Percentiles rank a stretch among this genome's conserved stretches.
These are phyloP conservation scores for Diaporthe sp. DNA, from an alignment of 2,329 filamentous ascomycete genomes.

Conservation along the genomic window DNA sequence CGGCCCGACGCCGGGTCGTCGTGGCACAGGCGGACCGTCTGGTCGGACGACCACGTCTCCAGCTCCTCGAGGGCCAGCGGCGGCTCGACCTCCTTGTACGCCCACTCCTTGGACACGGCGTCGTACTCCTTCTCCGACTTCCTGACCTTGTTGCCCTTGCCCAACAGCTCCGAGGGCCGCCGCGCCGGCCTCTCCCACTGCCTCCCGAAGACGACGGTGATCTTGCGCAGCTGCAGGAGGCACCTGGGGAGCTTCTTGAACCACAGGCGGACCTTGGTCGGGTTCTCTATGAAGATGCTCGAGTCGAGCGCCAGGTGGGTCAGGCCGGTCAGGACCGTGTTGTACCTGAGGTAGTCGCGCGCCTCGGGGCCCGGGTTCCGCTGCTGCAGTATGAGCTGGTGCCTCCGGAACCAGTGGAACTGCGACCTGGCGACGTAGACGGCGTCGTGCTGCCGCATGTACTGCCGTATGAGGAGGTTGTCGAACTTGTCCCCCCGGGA, in stretches of 20 bases:
- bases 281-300: slow-evolving; percentile 10
- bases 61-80: slow-evolving; percentile 24
- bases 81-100: slow-evolving; percentile 10
- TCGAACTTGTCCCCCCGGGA: background rate
- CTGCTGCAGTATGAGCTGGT: slow-evolving; percentile 17
- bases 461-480: slow-evolving; percentile 7
- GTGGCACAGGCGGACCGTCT: slow-evolving; percentile 1
- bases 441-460: slow-evolving; percentile 9
- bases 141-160: slow-evolving; percentile 3
- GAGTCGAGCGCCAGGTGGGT: slow-evolving; percentile 28
- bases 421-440: slow-evolving; percentile 27
- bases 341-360: slow-evolving; percentile 22
- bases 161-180: background rate
- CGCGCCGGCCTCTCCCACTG: slow-evolving; percentile 9
- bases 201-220: slow-evolving; percentile 27
- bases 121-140: slow-evolving; percentile 1
- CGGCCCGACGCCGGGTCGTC: slow-evolving; percentile 15
- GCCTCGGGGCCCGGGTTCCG: slow-evolving; percentile 1
- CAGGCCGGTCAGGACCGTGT: background rate
- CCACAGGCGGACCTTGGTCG: slow-evolving; percentile 24
- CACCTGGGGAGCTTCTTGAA: slow-evolving; percentile 13
- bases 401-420: slow-evolving; percentile 28
- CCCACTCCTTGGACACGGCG: slow-evolving; percentile 5
- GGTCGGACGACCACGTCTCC: background rate
- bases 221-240: background rate